These are phyloP conservation scores for Capsicum rhomboideum DNA, from an alignment of 257 asterid species.

Conservation along the genomic window DNA sequence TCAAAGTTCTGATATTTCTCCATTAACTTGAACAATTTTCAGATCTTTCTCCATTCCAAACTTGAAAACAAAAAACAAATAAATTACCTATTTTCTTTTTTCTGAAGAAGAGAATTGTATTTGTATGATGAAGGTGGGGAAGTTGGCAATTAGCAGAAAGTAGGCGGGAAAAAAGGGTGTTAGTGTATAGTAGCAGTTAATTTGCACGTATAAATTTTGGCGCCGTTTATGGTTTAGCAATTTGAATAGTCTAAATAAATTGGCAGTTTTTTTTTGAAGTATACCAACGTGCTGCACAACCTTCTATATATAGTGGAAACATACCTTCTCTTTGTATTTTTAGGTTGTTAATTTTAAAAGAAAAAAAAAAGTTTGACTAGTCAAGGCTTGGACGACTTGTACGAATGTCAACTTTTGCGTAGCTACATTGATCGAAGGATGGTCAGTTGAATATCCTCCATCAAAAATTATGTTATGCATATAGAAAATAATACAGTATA, in stretches of 20 bases:
- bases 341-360: not conserved
- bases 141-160: not conserved
- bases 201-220: slow-evolving; percentile 2
- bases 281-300: not conserved
- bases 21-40: not conserved
- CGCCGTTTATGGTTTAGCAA: not conserved
- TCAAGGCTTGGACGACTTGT: not conserved
- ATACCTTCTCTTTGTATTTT: too few relatives aligned
- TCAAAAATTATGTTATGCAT: too few relatives aligned
- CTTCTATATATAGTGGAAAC: not conserved
- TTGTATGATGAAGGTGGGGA: not conserved
- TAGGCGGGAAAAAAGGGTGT: not conserved
- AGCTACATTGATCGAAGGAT: too few relatives aligned
- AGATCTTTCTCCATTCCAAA: not conserved
- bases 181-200: not conserved
- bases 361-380: not conserved
- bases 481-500: too few relatives aligned
- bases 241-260: not conserved
- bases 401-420: not conserved
- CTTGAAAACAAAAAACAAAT: not conserved
- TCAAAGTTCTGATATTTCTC: not conserved
- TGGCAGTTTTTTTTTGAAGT: not conserved
- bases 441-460: too few relatives aligned
- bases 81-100: not conserved
- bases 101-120: too few relatives aligned